Evolutionary conservation across 208 protist genomes (phyloP), one percentile per base, ranked within the genome.

Genomic region (Endotrypanum monterogeii): DNA sequence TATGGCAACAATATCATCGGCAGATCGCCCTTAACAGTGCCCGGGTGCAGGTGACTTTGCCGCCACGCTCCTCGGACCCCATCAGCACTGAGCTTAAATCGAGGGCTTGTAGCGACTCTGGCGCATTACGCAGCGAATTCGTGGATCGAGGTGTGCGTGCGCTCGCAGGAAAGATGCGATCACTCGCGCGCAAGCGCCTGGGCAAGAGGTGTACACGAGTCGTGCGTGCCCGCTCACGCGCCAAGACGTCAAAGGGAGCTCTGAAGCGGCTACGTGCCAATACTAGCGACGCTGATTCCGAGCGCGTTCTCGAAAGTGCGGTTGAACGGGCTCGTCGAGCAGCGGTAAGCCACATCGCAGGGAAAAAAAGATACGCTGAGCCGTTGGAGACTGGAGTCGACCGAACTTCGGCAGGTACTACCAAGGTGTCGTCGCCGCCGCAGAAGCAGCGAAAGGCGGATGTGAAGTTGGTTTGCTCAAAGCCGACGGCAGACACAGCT

Each of bases 111-210:
- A 23, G 18, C 41, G 6, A 32, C 7, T 9, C 35, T 46, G 46
- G n/a, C 28, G 0, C 51, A 4, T 54, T n/a, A 3, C 8, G n/a
- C 66, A 76, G 72, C 56, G 23, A 57, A 14, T 81, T 81, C 52
- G 76, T 76, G n/a, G 76, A 81, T 5, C 46, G 44, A 14, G 76
- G 76, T 7, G 71, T 56, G 7, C 51, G 66, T n/a, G 46, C 71
- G 32, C 57, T 81, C 35, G 65, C 76, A 5, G 55, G 41, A 28
- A 62, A 37, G 20, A 63, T 61, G 0, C 20, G 44, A 12, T 46
- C n/a, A 12, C 61, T 58, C 50, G 76, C 71, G 56, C 62, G 71
- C n/a, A 51, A 69, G 14, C 71, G 71, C 2, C 51, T 81, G 1
- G 70, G 71, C 8, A 81, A 75, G 46, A 48, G 1, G 30, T 20